Conservation (phyloP, 164 flowering plant species). For the Aristolochia fimbriata region DNA sequence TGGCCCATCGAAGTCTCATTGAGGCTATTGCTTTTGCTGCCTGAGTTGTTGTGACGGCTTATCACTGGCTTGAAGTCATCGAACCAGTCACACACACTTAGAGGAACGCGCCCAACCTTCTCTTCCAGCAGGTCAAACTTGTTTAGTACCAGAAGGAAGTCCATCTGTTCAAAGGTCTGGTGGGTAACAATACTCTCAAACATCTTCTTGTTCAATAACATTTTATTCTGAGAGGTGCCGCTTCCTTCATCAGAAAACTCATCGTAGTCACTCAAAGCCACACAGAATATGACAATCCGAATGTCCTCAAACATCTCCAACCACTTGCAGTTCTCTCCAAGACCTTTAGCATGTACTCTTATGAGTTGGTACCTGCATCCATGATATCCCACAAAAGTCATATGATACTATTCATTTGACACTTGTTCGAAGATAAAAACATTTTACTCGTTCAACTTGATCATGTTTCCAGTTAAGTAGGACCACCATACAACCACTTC, state of each 20-base stretch:
- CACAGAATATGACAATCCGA: slow-evolving; percentile 72
- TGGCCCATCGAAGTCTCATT: slow-evolving; percentile 48
- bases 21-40: slow-evolving; percentile 27
- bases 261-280: slow-evolving; percentile 70
- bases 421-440: no score
- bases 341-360: slow-evolving; percentile 64
- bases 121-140: slow-evolving; percentile 73
- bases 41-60: slow-evolving; percentile 29
- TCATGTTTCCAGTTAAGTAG: background rate
- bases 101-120: slow-evolving; percentile 53
- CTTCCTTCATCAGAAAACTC: slow-evolving; percentile 37
- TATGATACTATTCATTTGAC: no score
- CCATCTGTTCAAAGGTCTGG: slow-evolving; percentile 70
- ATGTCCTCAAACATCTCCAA: slow-evolving; percentile 96
- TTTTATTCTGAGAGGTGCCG: slow-evolving; percentile 55
- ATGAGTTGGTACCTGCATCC: slow-evolving; percentile 71
- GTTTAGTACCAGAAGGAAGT: slow-evolving; percentile 74
- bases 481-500: background rate
- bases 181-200: slow-evolving; percentile 81
- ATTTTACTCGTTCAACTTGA: no score
- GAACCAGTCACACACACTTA: slow-evolving; percentile 77
- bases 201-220: slow-evolving; percentile 52
- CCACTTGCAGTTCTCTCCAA: slow-evolving; percentile 93
- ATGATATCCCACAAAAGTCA: background rate
- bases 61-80: slow-evolving; percentile 68